Conservation (phyloP, 2,329 filamentous ascomycete species). For the Hirsutella minnesotensis region DNA sequence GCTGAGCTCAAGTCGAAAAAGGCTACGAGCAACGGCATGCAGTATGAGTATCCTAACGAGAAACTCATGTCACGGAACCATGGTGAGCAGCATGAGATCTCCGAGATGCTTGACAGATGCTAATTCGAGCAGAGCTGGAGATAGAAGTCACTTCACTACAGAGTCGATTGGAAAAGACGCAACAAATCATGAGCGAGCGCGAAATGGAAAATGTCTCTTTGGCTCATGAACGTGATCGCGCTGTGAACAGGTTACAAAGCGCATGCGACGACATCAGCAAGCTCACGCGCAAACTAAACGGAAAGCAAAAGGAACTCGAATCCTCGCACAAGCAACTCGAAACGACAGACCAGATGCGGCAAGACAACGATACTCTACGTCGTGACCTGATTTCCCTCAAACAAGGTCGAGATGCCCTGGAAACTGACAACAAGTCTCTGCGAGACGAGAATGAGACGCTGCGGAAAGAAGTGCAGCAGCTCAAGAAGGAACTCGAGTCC, state of each 20-base stretch:
- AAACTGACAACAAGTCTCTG: conserved; percentile 29
- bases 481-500: conserved; percentile 28
- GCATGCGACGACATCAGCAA: conserved; percentile 47
- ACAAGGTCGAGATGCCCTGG: conserved; percentile 22
- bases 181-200: conserved; percentile 48
- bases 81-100: conserved; percentile 30
- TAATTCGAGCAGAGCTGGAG: conserved; percentile 36
- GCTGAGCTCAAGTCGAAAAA: conserved; percentile 34
- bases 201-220: conserved; percentile 53
- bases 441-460: conserved; percentile 27
- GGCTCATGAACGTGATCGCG: conserved; percentile 51
- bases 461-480: conserved; percentile 20
- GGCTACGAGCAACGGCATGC: conserved; percentile 24
- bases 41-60: conserved; percentile 30
- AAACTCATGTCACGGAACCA: conserved; percentile 40
- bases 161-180: conserved; percentile 48
- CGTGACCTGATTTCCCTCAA: conserved; percentile 29
- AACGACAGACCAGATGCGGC: conserved; percentile 25
- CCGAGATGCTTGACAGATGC: background rate
- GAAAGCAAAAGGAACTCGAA: conserved; percentile 29
- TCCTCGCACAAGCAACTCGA: conserved; percentile 29
- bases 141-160: conserved; percentile 48
- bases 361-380: conserved; percentile 25
- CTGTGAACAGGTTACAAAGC: conserved; percentile 48
- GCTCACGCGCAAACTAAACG: conserved; percentile 29